phyloP scores from a whole-genome alignment of 345 rosid genomes.

The Eucalyptus curtisii region DNA sequence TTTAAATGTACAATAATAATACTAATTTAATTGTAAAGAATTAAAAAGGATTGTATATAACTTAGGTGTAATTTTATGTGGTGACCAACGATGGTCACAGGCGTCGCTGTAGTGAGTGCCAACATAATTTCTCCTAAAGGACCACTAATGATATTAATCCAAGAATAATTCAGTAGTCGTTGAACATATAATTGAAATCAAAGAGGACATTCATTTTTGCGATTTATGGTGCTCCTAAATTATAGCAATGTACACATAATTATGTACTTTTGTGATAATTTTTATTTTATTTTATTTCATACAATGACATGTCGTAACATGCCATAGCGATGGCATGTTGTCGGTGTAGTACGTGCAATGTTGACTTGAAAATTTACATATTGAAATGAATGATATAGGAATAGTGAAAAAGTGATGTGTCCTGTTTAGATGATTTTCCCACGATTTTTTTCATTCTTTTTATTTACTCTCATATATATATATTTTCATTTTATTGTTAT shows the following conservation, averaged over 20 bases:
- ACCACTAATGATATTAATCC: background rate
- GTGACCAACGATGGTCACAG: background rate
- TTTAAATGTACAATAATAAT: too few relatives aligned
- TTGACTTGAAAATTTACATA: background rate
- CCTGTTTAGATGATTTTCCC: background rate
- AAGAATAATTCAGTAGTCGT: background rate
- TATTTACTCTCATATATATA: too few relatives aligned
- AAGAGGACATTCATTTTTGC: background rate
- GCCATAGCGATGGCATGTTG: background rate
- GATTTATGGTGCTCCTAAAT: background rate
- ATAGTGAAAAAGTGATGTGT: background rate
- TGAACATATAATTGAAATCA: background rate
- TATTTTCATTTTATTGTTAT: too few relatives aligned
- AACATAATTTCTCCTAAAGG: background rate
- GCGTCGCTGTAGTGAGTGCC: background rate
- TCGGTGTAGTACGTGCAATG: background rate
- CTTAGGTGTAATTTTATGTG: too few relatives aligned
- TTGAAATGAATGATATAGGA: background rate
- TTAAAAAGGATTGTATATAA: too few relatives aligned
- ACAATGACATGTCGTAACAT: too few relatives aligned
- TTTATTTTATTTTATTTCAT: too few relatives aligned
- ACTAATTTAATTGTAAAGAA: too few relatives aligned
- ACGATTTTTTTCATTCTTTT: background rate
- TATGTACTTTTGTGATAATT: too few relatives aligned
- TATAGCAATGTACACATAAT: too few relatives aligned